phyloP scores from a whole-genome alignment of 1,139 yeast genomes.

The Suhomyces guaymorum region DNA sequence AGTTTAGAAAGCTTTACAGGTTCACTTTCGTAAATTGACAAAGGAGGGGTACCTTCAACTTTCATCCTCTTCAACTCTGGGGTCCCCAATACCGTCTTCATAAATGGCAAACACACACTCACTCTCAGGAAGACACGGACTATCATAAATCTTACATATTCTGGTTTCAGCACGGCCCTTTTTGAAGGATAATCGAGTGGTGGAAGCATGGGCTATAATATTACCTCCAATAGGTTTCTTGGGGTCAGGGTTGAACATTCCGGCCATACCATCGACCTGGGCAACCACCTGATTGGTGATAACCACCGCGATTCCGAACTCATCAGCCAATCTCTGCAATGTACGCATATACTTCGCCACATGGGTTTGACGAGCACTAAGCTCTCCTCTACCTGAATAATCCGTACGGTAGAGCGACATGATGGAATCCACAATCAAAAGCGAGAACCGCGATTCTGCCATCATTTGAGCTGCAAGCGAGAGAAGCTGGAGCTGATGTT shows the following conservation, averaged over 20 bases:
- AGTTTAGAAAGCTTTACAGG: too few species aligned
- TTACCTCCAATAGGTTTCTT: constrained; percentile 99
- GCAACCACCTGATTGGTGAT: constrained; percentile 98
- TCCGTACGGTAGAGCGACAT: constrained; percentile 97
- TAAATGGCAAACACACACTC: constrained; percentile 95
- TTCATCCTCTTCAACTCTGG: constrained; percentile 69
- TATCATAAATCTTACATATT: constrained; percentile 90
- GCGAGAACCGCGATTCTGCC: constrained; percentile 83
- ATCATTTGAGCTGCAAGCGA: constrained; percentile 94
- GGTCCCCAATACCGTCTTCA: constrained; percentile 97
- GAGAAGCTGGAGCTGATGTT: constrained; percentile 84
- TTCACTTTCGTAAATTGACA: too few species aligned
- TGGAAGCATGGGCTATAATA: constrained; percentile 94
- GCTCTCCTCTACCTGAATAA: constrained; percentile 93
- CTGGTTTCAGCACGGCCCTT: constrained; percentile 93
- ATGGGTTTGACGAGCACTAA: constrained; percentile 92
- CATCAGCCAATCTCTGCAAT: constrained; percentile 91
- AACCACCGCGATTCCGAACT: constrained; percentile 97
- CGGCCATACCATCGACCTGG: constrained; percentile 89
- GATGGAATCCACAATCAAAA: constrained; percentile 89
- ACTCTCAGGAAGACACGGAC: constrained; percentile 93
- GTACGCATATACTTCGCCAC: constrained; percentile 92
- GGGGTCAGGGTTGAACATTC: constrained; percentile 92
- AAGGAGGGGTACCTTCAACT: constrained; percentile 1
- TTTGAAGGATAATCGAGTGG: constrained; percentile 84